These are phyloP conservation scores for Solanum gandarillasii DNA, from an alignment of 257 asterid genomes.

Conservation along the genomic window DNA sequence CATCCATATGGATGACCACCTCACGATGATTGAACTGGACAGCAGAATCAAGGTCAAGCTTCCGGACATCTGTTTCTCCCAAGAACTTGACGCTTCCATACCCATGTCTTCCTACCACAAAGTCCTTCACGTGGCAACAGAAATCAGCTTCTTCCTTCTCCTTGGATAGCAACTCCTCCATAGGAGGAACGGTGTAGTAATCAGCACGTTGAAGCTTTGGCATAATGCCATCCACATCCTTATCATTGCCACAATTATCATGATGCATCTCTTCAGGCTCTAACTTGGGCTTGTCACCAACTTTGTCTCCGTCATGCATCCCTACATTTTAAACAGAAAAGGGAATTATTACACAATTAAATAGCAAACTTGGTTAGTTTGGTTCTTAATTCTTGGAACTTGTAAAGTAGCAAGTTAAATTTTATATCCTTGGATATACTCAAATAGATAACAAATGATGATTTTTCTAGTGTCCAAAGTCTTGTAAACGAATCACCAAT, in stretches of 20 bases:
- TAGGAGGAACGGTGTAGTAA: slow-evolving; percentile 15
- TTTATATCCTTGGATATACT: neutral
- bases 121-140: slow-evolving; percentile 61
- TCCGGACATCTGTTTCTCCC: slow-evolving; percentile 73
- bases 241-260: neutral
- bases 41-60: slow-evolving; percentile 67
- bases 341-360: neutral
- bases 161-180: slow-evolving; percentile 32
- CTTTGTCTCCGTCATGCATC: neutral
- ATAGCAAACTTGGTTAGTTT: neutral
- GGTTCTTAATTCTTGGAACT: neutral
- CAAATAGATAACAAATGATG: neutral
- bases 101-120: slow-evolving; percentile 61
- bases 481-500: neutral
- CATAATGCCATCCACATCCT: slow-evolving; percentile 4
- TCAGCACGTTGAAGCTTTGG: slow-evolving; percentile 14
- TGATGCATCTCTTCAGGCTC: neutral
- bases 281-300: neutral
- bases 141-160: slow-evolving; percentile 69
- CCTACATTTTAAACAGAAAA: neutral
- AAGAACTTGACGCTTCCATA: slow-evolving; percentile 76
- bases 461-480: neutral
- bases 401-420: neutral
- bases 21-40: slow-evolving; percentile 53
- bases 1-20: slow-evolving; percentile 59